Evolutionary conservation across 2,329 filamentous ascomycete species (phyloP).

Genomic region (Fusarium robinianum): DNA sequence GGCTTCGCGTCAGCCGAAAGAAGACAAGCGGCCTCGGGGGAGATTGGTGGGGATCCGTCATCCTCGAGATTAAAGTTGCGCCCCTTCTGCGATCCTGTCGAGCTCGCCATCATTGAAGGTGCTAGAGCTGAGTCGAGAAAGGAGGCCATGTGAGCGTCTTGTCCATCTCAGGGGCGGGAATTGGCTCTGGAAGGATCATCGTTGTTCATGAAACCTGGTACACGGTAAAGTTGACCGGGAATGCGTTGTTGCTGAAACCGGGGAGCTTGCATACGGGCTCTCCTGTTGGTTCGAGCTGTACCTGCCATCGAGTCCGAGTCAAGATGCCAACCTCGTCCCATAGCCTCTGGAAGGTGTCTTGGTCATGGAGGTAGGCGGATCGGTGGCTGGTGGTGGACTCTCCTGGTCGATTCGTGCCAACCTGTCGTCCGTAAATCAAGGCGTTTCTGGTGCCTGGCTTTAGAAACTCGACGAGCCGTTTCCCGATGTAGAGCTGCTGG

Average conservation of each 20-base stretch:
- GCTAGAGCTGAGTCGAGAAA: constrained; percentile 14
- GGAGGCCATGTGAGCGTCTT: constrained; percentile 16
- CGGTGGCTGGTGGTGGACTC: constrained; percentile 23
- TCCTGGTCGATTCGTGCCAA: constrained; percentile 45
- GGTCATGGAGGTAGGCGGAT: constrained; percentile 53
- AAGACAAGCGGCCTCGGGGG: constrained; percentile 19
- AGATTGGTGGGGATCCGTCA: constrained; percentile 16
- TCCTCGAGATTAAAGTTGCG: constrained; percentile 22
- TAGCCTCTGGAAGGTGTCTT: constrained; percentile 54
- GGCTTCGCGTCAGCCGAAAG: constrained; percentile 24
- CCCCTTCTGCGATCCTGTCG: too few species aligned
- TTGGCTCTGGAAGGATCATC: constrained; percentile 3
- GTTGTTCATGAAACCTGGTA: constrained; percentile 41
- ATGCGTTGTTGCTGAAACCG: constrained; percentile 33
- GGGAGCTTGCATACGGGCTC: constrained; percentile 33
- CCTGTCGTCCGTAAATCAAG: constrained; percentile 57
- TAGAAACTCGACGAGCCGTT: constrained; percentile 51
- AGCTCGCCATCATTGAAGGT: constrained; percentile 21
- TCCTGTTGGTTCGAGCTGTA: constrained; percentile 45
- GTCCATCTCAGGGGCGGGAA: constrained; percentile 1
- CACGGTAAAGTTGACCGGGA: constrained; percentile 42
- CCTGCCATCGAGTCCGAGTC: constrained; percentile 55
- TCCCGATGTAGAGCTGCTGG: constrained; percentile 51
- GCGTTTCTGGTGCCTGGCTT: constrained; percentile 49
- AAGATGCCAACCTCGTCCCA: constrained; percentile 58